Evolutionary conservation across 768 basidiomycete genomes (phyloP).

Genomic region (Trametes elegans): DNA sequence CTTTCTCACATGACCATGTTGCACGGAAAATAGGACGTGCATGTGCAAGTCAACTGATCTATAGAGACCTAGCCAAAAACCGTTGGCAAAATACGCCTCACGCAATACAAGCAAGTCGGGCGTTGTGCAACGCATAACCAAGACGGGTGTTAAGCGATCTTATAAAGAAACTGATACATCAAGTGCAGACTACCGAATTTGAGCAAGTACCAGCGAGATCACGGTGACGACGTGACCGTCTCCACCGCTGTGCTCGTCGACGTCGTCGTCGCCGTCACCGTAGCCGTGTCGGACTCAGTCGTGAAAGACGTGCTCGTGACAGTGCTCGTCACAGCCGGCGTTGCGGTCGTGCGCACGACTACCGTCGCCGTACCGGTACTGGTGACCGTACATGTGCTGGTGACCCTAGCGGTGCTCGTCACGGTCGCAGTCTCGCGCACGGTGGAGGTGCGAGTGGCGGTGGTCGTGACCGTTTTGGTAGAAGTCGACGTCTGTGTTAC

Average conservation of each 20-base stretch:
- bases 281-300: neutral
- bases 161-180: no score
- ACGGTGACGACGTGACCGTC: neutral
- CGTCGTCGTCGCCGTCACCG: neutral
- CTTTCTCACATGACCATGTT: no score
- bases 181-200: no score
- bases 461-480: neutral
- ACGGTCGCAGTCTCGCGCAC: neutral
- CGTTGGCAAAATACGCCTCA: no score
- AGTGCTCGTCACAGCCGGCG: neutral
- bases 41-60: no score
- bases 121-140: no score
- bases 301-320: neutral
- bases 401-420: neutral
- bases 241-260: neutral
- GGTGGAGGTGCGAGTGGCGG: neutral
- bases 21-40: no score
- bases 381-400: neutral
- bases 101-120: no score
- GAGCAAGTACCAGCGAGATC: no score
- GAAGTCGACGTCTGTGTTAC: neutral
- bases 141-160: no score
- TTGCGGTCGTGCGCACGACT: no score
- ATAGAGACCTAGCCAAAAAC: no score
- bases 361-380: neutral